Base-by-base conservation (phyloP, 2,329 filamentous ascomycete species). In the Bipolaris cookei region DNA sequence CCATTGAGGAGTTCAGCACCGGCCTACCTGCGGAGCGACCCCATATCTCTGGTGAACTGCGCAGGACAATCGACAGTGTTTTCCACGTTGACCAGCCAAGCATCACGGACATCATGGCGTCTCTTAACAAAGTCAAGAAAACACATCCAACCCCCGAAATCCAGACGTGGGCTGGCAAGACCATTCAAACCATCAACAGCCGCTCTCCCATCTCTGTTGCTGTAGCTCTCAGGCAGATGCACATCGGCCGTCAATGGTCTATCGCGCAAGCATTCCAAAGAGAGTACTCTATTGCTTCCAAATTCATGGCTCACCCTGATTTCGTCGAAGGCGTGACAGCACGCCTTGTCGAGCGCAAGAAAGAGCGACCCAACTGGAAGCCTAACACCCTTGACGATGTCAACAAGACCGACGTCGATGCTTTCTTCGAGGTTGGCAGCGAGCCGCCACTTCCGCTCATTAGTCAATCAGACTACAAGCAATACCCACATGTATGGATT, bases 311-410 rank as follows among this genome's bases (percentile, higher is more conserved):
- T 54, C 89, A 95, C 75, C 90, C 86, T 4, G 95, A 99, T 77
- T 99, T 99, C 72, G 88, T 88, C 41, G 91, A 96, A 78, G 95
- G 95, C 51, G 94, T 99, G n/a, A 86, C 86, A 49, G 89, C 92
- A 21, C 84, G 89, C 46, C 83, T 99, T 38, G 84, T 95, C 67
- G 83, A 86, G 70, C 92, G 92, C 78, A 83, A 84, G 42, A 79
- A 85, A 49, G 81, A 81, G 63, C 81, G 82, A 20, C 90, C 93
- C 1, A 80, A 83, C 59, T 99, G 95, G 95, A 77, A 89, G 62
- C 93, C 92, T 3, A 83, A 84, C 41, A 86, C 84, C 6, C 82
- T 98, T 1, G 82, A 86, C n/a, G 87, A 89, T 35, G 85, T 96
- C 51, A 76, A 76, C 2, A 71, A 81, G 14, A 73, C 81, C 43